These are phyloP conservation scores for Phytopythium kandeliae DNA, from an alignment of 352 stramenopile genomes.

Conservation along the genomic window DNA sequence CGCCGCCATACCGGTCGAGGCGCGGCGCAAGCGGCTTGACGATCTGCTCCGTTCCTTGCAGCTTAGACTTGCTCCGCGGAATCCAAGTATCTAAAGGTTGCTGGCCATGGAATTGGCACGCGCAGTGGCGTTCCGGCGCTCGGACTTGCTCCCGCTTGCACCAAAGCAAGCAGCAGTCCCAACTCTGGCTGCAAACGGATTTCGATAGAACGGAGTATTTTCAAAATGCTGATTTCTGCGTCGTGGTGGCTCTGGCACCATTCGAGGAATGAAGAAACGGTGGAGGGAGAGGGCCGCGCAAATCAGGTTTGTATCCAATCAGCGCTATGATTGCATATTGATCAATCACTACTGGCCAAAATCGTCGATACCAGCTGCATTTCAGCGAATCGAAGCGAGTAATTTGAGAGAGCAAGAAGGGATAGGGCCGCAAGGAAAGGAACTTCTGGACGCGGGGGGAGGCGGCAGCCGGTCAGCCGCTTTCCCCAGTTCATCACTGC, in stretches of 20 bases:
- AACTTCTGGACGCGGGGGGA: too few relatives aligned
- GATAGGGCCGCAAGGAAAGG: background rate
- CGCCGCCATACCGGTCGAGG: constrained; percentile 3
- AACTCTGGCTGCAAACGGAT: too few relatives aligned
- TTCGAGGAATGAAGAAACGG: background rate
- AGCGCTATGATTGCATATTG: background rate
- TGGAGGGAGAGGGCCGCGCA: background rate
- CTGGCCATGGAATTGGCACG: background rate
- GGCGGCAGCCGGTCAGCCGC: constrained; percentile 3
- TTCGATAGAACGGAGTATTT: background rate
- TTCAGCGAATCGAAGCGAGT: background rate
- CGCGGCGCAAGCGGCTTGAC: constrained; percentile 20
- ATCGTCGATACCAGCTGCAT: fast-evolving
- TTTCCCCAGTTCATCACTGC: background rate
- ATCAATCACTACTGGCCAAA: background rate
- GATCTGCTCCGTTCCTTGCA: constrained; percentile 27
- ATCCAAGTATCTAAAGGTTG: constrained; percentile 5
- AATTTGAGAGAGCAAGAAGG: background rate
- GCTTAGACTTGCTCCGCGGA: background rate
- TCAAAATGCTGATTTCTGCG: too few relatives aligned
- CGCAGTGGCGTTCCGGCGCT: too few relatives aligned
- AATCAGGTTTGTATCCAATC: background rate
- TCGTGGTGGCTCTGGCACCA: too few relatives aligned
- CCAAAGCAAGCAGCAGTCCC: too few relatives aligned
- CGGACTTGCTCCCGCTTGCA: too few relatives aligned